Base-by-base conservation (phyloP, 148 eudicot genomes). In the Silene uniflora region DNA sequence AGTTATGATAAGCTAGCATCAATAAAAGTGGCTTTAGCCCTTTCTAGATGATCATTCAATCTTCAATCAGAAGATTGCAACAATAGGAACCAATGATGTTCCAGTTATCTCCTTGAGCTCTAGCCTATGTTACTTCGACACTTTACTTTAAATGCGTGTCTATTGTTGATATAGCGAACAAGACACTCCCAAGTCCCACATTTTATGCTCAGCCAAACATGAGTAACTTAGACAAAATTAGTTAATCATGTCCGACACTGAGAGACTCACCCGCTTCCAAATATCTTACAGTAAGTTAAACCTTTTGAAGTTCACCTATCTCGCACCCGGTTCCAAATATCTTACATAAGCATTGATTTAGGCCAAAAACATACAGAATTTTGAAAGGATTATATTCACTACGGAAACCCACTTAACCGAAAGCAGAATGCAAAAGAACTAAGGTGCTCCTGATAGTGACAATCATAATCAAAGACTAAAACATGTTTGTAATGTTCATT, bases 1-100 rank as follows among this genome's bases (percentile, higher is more conserved):
- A 59, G 10, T 62, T 62, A 62, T 21, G 65, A 62, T 62, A 62
- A 62, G 32, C 65, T 21, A 62, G 32, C 65, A 62, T 62, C 65
- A 21, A 22, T 23, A 13, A 60, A 7, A 62, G 65, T 62, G 23
- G 25, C 4, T 7, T 22, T 62, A 62, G 14, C 65, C 65, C 25
- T 62, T 23, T 62, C 27, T 2, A 62, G 65, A 62, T 62, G 25
- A 23, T 10, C 29, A 62, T 23, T 18, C 19, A 5, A 56, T n/a
- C 19, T 17, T n/a, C 61, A 58, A 59, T 39, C 44, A 56, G 22
- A 56, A 56, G 61, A 17, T 56, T 16, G 21, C n/a, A 6, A 23
- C 6, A 23, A 62, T 22, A 59, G 62, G 62, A 3, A n/a, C 10
- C 44, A 39, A 6, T 6, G 44, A 7, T 7, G 44, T 1, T 39